Percentiles rank a stretch among this genome's conserved stretches.
These are phyloP conservation scores for Russula earlei DNA, from an alignment of 768 basidiomycete genomes.

Conservation along the genomic window DNA sequence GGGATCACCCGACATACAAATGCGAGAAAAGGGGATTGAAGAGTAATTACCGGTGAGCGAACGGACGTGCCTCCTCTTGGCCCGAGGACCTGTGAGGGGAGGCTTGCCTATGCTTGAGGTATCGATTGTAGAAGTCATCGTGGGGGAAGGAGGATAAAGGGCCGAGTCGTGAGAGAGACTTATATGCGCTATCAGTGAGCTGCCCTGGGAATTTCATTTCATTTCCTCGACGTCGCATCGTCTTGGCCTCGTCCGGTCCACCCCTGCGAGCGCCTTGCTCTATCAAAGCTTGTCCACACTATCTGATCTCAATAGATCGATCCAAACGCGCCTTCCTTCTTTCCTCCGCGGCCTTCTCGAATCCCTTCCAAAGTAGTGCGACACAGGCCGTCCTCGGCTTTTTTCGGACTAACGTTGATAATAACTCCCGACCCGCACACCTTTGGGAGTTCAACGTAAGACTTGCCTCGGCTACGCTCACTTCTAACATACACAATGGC, in stretches of 20 bases:
- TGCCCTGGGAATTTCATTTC: too few relatives aligned
- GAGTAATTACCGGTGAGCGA: slow-evolving; percentile 41
- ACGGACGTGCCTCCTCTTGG: slow-evolving; percentile 18
- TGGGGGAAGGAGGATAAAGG: not conserved
- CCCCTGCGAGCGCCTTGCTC: too few relatives aligned
- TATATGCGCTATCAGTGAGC: slow-evolving; percentile 7
- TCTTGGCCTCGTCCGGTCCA: too few relatives aligned
- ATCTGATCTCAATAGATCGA: slow-evolving; percentile 1
- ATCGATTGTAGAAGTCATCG: slow-evolving; percentile 15
- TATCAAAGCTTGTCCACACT: not conserved
- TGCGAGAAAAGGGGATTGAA: not conserved
- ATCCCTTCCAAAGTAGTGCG: not conserved
- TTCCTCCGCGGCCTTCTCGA: not conserved
- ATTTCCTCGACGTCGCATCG: too few relatives aligned
- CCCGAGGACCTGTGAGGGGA: not conserved
- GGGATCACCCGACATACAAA: too few relatives aligned
- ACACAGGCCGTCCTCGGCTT: not conserved
- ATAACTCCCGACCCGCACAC: not conserved
- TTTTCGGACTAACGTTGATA: slow-evolving; percentile 2
- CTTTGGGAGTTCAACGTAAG: not conserved
- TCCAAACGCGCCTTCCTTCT: not conserved
- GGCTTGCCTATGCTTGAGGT: slow-evolving; percentile 6
- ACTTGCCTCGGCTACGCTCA: not conserved
- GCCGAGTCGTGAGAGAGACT: not conserved
- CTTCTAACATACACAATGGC: not conserved